Conservation (phyloP, 345 rosid genomes). For the Garcia nutans region DNA sequence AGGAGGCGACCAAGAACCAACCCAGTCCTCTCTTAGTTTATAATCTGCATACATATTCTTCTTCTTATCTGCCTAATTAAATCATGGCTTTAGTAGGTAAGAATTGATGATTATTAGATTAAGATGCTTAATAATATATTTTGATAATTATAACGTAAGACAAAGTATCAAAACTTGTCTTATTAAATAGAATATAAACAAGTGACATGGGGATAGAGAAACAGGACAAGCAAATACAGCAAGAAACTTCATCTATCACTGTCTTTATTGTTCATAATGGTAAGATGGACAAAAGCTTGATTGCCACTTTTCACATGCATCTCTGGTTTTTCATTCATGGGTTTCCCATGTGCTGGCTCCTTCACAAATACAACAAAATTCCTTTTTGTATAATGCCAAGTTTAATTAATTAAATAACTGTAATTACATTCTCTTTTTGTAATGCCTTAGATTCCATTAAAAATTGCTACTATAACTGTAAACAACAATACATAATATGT, state of each 20-base stretch:
- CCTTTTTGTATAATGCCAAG: not conserved
- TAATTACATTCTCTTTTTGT: conserved; percentile 12
- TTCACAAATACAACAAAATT: conserved; percentile 35
- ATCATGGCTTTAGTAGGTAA: not conserved
- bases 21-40: too few relatives aligned
- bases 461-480: conserved; percentile 7
- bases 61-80: too few relatives aligned
- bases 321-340: conserved; percentile 20
- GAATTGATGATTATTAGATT: not conserved
- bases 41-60: not conserved
- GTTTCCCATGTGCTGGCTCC: conserved; percentile 47
- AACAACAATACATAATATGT: conserved; percentile 18
- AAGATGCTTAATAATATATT: not conserved
- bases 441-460: not conserved
- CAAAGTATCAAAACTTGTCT: not conserved
- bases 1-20: not conserved
- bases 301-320: conserved; percentile 39
- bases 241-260: conserved; percentile 32
- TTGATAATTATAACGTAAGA: not conserved
- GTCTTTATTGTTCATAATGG: conserved; percentile 29
- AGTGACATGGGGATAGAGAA: conserved; percentile 11
- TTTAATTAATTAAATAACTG: conserved; percentile 16
- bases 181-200: not conserved
- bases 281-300: conserved; percentile 32
- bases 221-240: conserved; percentile 31